Evolutionary conservation across 257 asterid species (phyloP), one percentile per base, ranked within the genome.

Genomic region (Coffea eugenioides): DNA sequence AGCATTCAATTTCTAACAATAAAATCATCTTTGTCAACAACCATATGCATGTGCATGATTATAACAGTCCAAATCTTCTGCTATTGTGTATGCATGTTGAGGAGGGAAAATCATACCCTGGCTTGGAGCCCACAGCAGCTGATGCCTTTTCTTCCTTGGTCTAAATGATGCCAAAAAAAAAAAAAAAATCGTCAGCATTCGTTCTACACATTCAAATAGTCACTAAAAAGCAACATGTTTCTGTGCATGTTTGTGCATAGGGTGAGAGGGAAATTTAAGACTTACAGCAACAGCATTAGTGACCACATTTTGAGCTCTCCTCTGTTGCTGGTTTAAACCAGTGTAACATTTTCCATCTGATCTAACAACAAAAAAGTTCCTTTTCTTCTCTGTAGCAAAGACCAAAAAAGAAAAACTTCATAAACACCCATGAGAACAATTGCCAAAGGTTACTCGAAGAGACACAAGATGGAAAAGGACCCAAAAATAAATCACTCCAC

Each of bases 221-320:
- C 25, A 59, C 8, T 39, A 39, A 54, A 15, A 11, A 2, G 9
- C 20, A 14, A 52, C 15, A 34, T 21, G 34, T 9, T 25, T 73
- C 65, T 21, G 0, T 57, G 25, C 6, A 69, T 41, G 14, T 21
- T 69, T 18, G 25, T 43, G 49, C 16, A 23, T 23, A 51, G 46
- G 49, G 64, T 65, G 39, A 61, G 12, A 20, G 67, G 70, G 57
- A 83, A 43, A 39, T 39, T 39, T 39, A 67, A 75, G 41, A 80
- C 91, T 83, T 84, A 92, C 97, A 67, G 89, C 84, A 74, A 89
- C 91, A 43, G 95, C 95, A 85, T 83, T 87, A 57, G 90, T 39
- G 69, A 87, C 77, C 76, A 88, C 77, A 45, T 77, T 80, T 15
- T 73, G 49, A 21, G 84, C 83, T 83, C 92, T 80, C 69, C 77